Percentiles rank a stretch among this genome's conserved stretches.
Conservation (phyloP, 2,329 filamentous ascomycete genomes). For the Sodiomyces alkalinus region DNA sequence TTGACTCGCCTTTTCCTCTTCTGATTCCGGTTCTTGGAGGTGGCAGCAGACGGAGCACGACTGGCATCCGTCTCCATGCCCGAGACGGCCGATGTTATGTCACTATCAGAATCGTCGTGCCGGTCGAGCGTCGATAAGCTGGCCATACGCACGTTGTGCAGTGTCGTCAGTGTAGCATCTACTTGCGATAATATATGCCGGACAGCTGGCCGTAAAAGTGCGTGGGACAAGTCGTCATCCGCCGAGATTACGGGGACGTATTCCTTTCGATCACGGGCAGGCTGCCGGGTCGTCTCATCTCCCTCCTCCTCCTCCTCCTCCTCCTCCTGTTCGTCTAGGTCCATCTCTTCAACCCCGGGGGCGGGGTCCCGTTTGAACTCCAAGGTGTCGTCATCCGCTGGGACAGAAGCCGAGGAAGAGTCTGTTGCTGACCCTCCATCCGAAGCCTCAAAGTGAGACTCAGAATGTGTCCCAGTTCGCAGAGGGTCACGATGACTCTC, state of each 20-base stretch:
- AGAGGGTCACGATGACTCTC: background rate
- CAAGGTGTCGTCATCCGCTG: background rate
- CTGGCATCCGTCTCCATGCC: slow-evolving; percentile 1
- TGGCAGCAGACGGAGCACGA: background rate
- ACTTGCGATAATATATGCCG: slow-evolving; percentile 56
- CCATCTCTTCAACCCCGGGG: too few species aligned
- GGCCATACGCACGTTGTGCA: slow-evolving; percentile 52
- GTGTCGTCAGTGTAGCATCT: slow-evolving; percentile 51
- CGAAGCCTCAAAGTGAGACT: background rate
- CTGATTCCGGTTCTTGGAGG: background rate
- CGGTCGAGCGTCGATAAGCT: slow-evolving; percentile 20
- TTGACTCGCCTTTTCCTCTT: too few species aligned
- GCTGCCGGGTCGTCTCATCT: slow-evolving; percentile 5
- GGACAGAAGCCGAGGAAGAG: background rate
- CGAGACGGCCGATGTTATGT: slow-evolving; percentile 7
- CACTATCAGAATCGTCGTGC: slow-evolving; percentile 9
- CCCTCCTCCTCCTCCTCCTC: slow-evolving; percentile 1
- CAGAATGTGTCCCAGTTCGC: too few species aligned
- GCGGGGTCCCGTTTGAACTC: background rate
- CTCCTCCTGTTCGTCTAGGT: background rate
- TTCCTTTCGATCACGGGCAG: slow-evolving; percentile 4
- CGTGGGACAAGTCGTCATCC: slow-evolving; percentile 54
- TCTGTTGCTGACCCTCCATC: too few species aligned
- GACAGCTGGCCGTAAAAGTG: slow-evolving; percentile 51
- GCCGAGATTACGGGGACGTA: slow-evolving; percentile 42